phyloP scores from a whole-genome alignment of 768 basidiomycete genomes.

The Neoboletus brunneissimus region DNA sequence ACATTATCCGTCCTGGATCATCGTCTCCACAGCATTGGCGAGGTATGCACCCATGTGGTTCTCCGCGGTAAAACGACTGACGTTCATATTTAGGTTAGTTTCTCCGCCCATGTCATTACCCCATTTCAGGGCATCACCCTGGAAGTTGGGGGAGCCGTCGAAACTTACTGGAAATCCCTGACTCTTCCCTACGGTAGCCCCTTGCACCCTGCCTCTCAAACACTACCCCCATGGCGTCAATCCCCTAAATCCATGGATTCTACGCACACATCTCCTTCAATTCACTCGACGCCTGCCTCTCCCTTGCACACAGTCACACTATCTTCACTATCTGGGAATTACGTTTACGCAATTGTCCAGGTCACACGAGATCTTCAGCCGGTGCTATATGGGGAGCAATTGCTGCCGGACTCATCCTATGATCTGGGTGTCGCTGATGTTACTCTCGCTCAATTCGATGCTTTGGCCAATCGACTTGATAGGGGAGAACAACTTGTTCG shows the following conservation, averaged over 20 bases:
- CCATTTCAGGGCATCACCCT: constrained; percentile 91
- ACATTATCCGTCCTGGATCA: constrained; percentile 88
- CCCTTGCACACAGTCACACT: constrained; percentile 67
- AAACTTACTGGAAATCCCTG: constrained; percentile 97
- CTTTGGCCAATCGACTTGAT: constrained; percentile 53
- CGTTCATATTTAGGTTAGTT: constrained; percentile 59
- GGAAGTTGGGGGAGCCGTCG: constrained; percentile 90
- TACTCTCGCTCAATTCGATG: constrained; percentile 75
- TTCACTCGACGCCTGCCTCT: constrained; percentile 47
- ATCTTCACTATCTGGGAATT: constrained; percentile 87
- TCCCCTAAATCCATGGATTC: constrained; percentile 44
- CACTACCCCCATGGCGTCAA: constrained; percentile 35
- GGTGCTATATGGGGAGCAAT: constrained; percentile 76
- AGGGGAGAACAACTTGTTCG: constrained; percentile 39
- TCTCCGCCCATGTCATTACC: constrained; percentile 82
- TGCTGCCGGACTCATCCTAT: constrained; percentile 67
- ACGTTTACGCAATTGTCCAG: constrained; percentile 83
- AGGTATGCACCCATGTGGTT: constrained; percentile 46
- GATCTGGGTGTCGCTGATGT: constrained; percentile 84
- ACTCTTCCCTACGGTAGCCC: constrained; percentile 29
- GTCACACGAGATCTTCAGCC: constrained; percentile 92
- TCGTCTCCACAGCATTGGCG: constrained; percentile 90
- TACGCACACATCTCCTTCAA: constrained; percentile 69
- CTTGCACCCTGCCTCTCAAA: constrained; percentile 35
- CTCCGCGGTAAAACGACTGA: constrained; percentile 1